These are phyloP conservation scores for slime mould (Dictyostelium discoideum) DNA, from an alignment of 78 protist genomes.

Conservation along the genomic window DNA sequence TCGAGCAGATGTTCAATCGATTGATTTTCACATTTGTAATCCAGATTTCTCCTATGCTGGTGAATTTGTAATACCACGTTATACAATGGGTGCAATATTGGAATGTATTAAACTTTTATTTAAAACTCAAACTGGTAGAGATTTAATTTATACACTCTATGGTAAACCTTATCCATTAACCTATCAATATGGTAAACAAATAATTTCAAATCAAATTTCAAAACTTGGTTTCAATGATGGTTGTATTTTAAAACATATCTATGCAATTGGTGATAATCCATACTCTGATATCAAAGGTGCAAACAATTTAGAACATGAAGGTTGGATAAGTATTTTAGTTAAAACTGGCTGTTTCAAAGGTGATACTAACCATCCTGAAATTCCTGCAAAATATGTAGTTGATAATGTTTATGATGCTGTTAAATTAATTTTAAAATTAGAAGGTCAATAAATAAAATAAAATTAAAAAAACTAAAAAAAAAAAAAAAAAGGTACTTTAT, in stretches of 20 bases:
- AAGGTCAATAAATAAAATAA: not conserved
- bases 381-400: constrained; percentile 54
- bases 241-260: constrained; percentile 31
- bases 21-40: constrained; percentile 64
- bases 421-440: constrained; percentile 50
- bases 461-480: not conserved
- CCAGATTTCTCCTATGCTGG: constrained; percentile 73
- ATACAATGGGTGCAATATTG: constrained; percentile 70
- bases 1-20: not conserved
- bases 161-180: constrained; percentile 49
- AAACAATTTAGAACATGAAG: constrained; percentile 50
- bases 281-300: constrained; percentile 77
- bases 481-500: not conserved
- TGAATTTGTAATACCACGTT: constrained; percentile 59
- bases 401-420: constrained; percentile 67
- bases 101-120: constrained; percentile 18
- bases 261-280: constrained; percentile 80
- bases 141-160: not conserved
- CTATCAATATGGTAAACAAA: constrained; percentile 49
- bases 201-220: not conserved
- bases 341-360: constrained; percentile 66
- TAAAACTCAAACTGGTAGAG: not conserved
- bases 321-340: constrained; percentile 68
- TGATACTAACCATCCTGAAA: constrained; percentile 27
- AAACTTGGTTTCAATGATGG: not conserved